Evolutionary conservation across 345 rosid genomes (phyloP).

Genomic region (Camelina hispida): DNA sequence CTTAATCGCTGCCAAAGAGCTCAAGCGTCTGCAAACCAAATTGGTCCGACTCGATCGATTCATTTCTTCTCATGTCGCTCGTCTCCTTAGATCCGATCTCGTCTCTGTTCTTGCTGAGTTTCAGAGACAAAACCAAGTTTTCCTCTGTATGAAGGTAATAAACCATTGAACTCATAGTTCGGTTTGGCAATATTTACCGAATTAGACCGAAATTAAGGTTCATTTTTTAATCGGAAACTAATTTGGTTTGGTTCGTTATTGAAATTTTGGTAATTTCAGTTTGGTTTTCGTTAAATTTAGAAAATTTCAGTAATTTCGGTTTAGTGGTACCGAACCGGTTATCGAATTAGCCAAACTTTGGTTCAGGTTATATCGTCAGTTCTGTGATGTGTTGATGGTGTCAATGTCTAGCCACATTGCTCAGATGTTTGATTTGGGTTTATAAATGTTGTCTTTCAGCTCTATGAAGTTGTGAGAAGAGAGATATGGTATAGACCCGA

Average conservation of each 20-base stretch:
- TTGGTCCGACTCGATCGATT: slow-evolving; percentile 64
- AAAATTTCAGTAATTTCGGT: too few relatives aligned
- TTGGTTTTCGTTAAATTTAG: not conserved
- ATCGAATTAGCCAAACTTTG: not conserved
- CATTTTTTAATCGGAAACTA: not conserved
- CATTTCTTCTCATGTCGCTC: slow-evolving; percentile 71
- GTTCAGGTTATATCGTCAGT: not conserved
- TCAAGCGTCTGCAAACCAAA: slow-evolving; percentile 71
- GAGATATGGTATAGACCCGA: slow-evolving; percentile 96
- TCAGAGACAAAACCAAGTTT: slow-evolving; percentile 89
- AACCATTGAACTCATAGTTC: not conserved
- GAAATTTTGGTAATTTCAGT: not conserved
- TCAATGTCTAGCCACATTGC: not conserved
- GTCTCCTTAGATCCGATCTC: slow-evolving; percentile 88
- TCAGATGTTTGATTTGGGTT: not conserved
- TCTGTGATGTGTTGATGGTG: not conserved
- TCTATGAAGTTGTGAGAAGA: slow-evolving; percentile 78
- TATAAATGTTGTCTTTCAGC: slow-evolving; percentile 45
- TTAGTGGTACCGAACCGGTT: not conserved
- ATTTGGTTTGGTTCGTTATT: not conserved
- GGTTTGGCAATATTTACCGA: not conserved
- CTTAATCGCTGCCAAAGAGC: slow-evolving; percentile 76
- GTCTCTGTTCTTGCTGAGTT: slow-evolving; percentile 84
- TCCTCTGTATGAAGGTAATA: slow-evolving; percentile 87
- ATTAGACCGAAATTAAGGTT: too few relatives aligned